These are phyloP conservation scores for Viola pubescens DNA, from an alignment of 441 rosid genomes.

Conservation along the genomic window DNA sequence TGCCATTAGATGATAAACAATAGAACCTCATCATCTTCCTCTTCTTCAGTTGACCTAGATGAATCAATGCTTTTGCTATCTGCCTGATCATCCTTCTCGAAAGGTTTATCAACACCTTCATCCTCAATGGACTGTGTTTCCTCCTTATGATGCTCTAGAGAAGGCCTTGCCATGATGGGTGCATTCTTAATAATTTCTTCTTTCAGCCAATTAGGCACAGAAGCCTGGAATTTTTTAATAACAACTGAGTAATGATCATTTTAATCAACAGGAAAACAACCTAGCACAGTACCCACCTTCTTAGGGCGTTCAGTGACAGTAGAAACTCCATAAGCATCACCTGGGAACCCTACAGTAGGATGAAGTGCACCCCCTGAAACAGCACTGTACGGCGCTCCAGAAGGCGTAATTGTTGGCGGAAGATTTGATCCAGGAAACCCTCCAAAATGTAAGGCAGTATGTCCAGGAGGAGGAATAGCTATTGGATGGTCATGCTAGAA, in stretches of 20 bases:
- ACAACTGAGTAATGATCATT: constrained; percentile 18
- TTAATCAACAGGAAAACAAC: constrained; percentile 14
- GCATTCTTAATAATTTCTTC: constrained; percentile 85
- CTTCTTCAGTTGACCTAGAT: constrained; percentile 71
- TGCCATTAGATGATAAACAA: constrained; percentile 1
- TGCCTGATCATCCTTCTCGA: constrained; percentile 40
- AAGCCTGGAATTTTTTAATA: constrained; percentile 45
- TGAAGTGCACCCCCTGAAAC: constrained; percentile 54
- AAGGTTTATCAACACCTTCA: constrained; percentile 48
- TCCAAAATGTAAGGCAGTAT: constrained; percentile 57
- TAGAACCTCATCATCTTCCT: constrained; percentile 82
- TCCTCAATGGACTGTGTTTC: constrained; percentile 53
- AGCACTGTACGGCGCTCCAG: constrained; percentile 45
- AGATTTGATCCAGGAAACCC: constrained; percentile 56
- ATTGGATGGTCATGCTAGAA: constrained; percentile 58
- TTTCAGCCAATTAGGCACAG: constrained; percentile 96
- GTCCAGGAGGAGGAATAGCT: constrained; percentile 49
- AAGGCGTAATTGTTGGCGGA: constrained; percentile 49
- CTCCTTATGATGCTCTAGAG: constrained; percentile 44
- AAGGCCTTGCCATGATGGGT: constrained; percentile 54
- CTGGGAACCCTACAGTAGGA: constrained; percentile 52
- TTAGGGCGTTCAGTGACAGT: constrained; percentile 67
- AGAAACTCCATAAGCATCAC: constrained; percentile 62
- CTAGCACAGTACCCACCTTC: constrained; percentile 43
- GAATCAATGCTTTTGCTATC: constrained; percentile 67